Evolutionary conservation across 805 yeast genomes (phyloP), one percentile per base, ranked within the genome.

Genomic region (Komagataella populi): DNA sequence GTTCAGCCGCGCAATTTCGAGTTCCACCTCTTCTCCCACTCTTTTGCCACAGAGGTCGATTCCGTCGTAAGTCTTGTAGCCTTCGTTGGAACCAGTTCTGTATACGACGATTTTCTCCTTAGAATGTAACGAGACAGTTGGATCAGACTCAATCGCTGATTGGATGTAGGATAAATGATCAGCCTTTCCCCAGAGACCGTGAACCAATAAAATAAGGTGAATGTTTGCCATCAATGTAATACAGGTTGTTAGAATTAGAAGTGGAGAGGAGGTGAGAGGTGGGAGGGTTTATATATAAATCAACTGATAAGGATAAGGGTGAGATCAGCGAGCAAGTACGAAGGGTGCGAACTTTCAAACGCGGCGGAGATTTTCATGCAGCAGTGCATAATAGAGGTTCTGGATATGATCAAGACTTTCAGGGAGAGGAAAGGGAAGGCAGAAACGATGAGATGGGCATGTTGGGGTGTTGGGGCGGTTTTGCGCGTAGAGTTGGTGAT

Each of bases 31-130:
- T 50, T 74, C 74, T 1, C 84, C 80, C 6, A 86, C 83, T 20
- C 95, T 70, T 49, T 80, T 71, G 1, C 95, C 96, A 60, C 93
- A 87, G 23, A 87, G 80, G 56, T 87, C 95, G 20, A 87, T 80
- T 2, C 96, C 96, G 60, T 88, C 96, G 58, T 87, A 83, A 2
- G 96, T 88, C 59, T 77, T 76, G 61, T 80, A 85, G 6, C 90
- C 91, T 51, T 78, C 74, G 59, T 83, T 85, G 17, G 83, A 70
- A 30, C 72, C 73, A 0, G 87, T 72, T 47, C 74, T 70, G 58
- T 79, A 76, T 20, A 78, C 73, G 2, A 74, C 62, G 1, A 68
- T 53, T 47, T 56, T 60, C 30, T 61, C 65, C 39, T 60, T 63
- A 18, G 53, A 59, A 48, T 54, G 57, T 17, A 58, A 50, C 2